A percentile compares a stretch with the other conserved stretches of the same genome.
Evolutionary conservation across 2,329 filamentous ascomycete species (phyloP).

Genomic region (Neopestalotiopsis rosae): DNA sequence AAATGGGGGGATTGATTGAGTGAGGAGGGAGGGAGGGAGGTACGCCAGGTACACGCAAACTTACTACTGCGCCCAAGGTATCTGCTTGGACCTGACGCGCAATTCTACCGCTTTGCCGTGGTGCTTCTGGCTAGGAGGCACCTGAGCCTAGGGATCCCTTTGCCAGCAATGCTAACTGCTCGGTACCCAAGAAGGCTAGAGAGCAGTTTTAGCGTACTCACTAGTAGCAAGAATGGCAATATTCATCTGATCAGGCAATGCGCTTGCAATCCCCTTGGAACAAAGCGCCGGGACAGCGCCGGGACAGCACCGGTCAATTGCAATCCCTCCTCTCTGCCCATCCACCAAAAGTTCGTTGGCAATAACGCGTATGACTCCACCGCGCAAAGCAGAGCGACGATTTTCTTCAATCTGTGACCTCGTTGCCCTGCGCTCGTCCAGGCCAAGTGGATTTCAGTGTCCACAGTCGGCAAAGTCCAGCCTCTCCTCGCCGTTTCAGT

Average conservation of each 20-base stretch:
- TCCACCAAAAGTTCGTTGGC: slow-evolving; percentile 12
- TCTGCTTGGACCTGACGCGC: not conserved
- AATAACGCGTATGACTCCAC: slow-evolving; percentile 13
- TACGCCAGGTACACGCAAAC: not conserved
- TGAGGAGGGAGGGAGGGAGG: not conserved
- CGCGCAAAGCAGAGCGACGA: slow-evolving; percentile 3
- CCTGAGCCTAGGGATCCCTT: not conserved
- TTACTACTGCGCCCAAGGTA: not conserved
- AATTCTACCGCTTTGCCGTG: slow-evolving; percentile 2
- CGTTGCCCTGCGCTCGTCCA: slow-evolving; percentile 10
- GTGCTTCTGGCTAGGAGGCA: slow-evolving; percentile 10
- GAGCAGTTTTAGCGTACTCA: not conserved
- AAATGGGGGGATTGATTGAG: not conserved
- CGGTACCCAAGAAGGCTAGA: not conserved
- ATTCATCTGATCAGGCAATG: slow-evolving; percentile 13
- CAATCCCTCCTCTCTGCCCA: not conserved
- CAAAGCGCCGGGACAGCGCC: slow-evolving; percentile 17
- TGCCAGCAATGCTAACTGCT: not conserved
- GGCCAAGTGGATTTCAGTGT: slow-evolving; percentile 6
- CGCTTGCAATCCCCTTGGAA: not conserved
- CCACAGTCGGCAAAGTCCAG: slow-evolving; percentile 14
- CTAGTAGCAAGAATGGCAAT: not conserved
- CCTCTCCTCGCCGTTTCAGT: slow-evolving; percentile 8
- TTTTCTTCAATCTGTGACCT: slow-evolving; percentile 16
- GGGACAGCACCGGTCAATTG: slow-evolving; percentile 15